Conservation (phyloP, 768 basidiomycete species). For the Hemileccinum rubropunctum region DNA sequence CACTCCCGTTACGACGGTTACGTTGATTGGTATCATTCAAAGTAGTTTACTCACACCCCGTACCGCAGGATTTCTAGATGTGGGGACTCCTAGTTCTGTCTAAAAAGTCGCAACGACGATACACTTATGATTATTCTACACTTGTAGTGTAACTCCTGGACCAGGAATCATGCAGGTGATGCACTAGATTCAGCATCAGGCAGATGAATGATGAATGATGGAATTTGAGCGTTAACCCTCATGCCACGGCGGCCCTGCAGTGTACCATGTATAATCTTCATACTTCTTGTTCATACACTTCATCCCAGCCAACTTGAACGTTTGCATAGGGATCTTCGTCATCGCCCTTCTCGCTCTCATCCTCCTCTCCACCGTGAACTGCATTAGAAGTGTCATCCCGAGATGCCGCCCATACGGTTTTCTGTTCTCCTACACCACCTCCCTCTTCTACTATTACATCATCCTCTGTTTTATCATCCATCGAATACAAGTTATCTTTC, state of each 20-base stretch:
- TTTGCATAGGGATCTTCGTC: slow-evolving; percentile 22
- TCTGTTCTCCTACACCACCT: slow-evolving; percentile 30
- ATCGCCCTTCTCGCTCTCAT: slow-evolving; percentile 41
- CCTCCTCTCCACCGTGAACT: slow-evolving; percentile 22
- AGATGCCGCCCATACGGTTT: slow-evolving; percentile 33
- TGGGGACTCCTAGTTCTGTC: slow-evolving; percentile 20
- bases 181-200: neutral
- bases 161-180: neutral
- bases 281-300: slow-evolving; percentile 74
- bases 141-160: slow-evolving; percentile 17
- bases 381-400: slow-evolving; percentile 3
- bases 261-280: slow-evolving; percentile 3
- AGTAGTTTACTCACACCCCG: slow-evolving; percentile 2
- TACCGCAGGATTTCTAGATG: slow-evolving; percentile 22
- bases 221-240: too few species aligned
- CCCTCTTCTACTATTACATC: slow-evolving; percentile 39
- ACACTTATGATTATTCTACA: slow-evolving; percentile 30
- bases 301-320: slow-evolving; percentile 39
- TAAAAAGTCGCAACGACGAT: slow-evolving; percentile 24
- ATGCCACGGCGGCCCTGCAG: too few species aligned
- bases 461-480: slow-evolving; percentile 48
- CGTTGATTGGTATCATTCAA: slow-evolving; percentile 5
- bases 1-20: slow-evolving; percentile 3
- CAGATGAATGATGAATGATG: too few species aligned
- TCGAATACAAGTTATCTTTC: slow-evolving; percentile 50